Base-by-base conservation (phyloP, 768 basidiomycete genomes). In the Suillus decipiens region DNA sequence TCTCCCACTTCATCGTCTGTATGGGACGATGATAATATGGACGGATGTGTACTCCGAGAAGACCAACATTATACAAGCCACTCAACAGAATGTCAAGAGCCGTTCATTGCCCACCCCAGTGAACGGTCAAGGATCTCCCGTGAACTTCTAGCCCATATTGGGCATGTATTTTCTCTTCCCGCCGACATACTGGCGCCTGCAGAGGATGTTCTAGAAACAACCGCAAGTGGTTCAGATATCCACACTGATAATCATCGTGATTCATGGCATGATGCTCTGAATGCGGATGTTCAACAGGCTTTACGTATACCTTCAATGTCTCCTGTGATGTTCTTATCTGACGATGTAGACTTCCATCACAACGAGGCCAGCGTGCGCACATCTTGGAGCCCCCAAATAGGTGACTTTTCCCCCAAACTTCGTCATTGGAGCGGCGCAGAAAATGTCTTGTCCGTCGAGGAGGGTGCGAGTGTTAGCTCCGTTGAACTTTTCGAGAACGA, bases 151-250 rank as follows among this genome's bases (percentile, higher is more conserved):
- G 56, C 56, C 39, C 56, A 57, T 24, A 57, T 57, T 12, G 56
- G 56, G 5, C 56, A 57, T 41, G 56, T 57, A 10, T 57, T 57
- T 41, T 57, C 56, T 11, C 56, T 57, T 57, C 41, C 56, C 39
- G 56, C 41, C 9, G 56, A 57, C 17, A 57, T 57, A 11, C 12
- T 6, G 41, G 24, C 9, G 11, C 39, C 56, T 41, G 39, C 39
- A 57, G 56, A 1, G 28, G 56, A 57, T 31, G 37, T 17, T 57
- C 56, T 41, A 28, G 56, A 57, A 37, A 7, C 56, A 57, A 28
- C 24, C 3, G 24, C 24, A 28, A 28, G 24, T 28, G 56, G 55
- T n/a, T 2, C 31, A 41, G 24, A 39, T 41, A 39, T 41, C 24
- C 24, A 28, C 17, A 57, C 17, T 41, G 10, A 39, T 57, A 17